phyloP scores from a whole-genome alignment of 305 asterid genomes.

The Striga hermonthica region DNA sequence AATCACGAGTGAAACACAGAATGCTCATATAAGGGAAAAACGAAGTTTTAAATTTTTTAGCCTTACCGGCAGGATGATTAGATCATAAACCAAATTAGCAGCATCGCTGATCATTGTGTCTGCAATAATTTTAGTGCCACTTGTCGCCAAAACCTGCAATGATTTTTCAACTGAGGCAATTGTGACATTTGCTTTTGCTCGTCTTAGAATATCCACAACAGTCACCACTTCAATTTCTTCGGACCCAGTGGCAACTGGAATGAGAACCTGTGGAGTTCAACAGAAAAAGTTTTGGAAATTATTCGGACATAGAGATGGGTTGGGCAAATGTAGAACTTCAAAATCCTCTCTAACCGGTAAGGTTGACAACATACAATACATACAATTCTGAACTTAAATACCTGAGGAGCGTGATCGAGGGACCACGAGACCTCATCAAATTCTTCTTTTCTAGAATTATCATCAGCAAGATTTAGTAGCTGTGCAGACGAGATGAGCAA shows the following conservation, averaged over 20 bases:
- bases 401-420: slow-evolving; percentile 67
- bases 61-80: slow-evolving; percentile 71
- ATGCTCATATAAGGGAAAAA: not conserved
- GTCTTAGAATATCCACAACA: slow-evolving; percentile 62
- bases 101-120: slow-evolving; percentile 56
- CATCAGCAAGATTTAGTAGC: slow-evolving; percentile 49
- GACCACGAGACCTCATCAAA: slow-evolving; percentile 77
- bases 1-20: not conserved
- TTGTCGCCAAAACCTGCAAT: slow-evolving; percentile 49
- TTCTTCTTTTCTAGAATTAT: slow-evolving; percentile 55
- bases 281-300: slow-evolving; percentile 7
- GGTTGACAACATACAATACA: no score
- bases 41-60: not conserved
- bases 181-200: slow-evolving; percentile 69
- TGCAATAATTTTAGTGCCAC: slow-evolving; percentile 60
- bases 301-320: not conserved
- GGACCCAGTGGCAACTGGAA: slow-evolving; percentile 85
- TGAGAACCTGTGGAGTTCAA: slow-evolving; percentile 55
- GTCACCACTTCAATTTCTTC: slow-evolving; percentile 87
- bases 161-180: slow-evolving; percentile 78
- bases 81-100: slow-evolving; percentile 63
- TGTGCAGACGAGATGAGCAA: slow-evolving; percentile 32
- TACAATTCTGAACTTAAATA: slow-evolving; percentile 20
- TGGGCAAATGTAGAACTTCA: not conserved
- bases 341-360: not conserved